Conservation (phyloP, 1,139 yeast species). For the Hemisphaericaspora xylanilytica region DNA sequence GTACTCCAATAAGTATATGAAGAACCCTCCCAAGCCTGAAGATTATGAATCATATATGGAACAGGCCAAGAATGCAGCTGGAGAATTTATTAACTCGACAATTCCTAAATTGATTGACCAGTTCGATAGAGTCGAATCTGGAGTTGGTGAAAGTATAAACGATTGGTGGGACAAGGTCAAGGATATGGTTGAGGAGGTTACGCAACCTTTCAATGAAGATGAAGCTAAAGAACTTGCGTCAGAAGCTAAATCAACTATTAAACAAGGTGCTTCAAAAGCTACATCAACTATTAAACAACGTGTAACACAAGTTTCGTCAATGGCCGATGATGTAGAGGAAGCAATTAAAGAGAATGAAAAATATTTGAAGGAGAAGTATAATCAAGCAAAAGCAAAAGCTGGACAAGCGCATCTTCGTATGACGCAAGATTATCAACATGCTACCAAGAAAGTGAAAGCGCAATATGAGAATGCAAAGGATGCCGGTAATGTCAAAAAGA, state of each 20-base stretch:
- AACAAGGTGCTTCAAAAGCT: not conserved
- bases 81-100: slow-evolving; percentile 8
- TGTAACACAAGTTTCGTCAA: too few species aligned
- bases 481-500: not conserved
- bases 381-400: not conserved
- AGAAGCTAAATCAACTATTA: not conserved
- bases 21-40: slow-evolving; percentile 1
- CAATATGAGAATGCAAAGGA: not conserved
- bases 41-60: slow-evolving; percentile 11
- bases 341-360: not conserved
- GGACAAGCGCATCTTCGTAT: slow-evolving; percentile 4
- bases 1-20: slow-evolving; percentile 18
- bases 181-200: not conserved
- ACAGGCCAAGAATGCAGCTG: slow-evolving; percentile 20
- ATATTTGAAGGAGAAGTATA: slow-evolving; percentile 1
- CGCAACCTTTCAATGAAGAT: slow-evolving; percentile 2
- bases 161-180: slow-evolving; percentile 7
- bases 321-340: slow-evolving; percentile 6
- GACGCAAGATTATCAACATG: not conserved
- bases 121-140: slow-evolving; percentile 4
- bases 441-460: not conserved
- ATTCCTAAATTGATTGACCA: slow-evolving; percentile 7
- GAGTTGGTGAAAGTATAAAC: slow-evolving; percentile 1
- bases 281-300: not conserved
- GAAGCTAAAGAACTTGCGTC: slow-evolving; percentile 1